Percentiles rank a stretch among this genome's conserved stretches.
These are phyloP conservation scores for Leccinellum albellum DNA, from an alignment of 768 basidiomycete genomes.

Conservation along the genomic window DNA sequence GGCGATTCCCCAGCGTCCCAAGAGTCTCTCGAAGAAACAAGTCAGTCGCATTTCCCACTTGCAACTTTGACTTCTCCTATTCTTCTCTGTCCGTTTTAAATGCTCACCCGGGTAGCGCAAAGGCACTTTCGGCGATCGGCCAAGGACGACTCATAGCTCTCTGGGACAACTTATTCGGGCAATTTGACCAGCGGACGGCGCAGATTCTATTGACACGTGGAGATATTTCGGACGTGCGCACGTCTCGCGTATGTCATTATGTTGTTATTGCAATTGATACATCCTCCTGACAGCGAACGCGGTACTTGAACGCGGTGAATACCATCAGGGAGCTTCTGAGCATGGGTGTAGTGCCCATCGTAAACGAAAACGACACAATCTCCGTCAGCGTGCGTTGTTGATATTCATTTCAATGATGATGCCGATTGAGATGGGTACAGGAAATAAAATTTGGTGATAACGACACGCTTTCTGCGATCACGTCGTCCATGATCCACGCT, in stretches of 20 bases:
- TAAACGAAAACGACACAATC: conserved; percentile 98
- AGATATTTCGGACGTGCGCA: conserved; percentile 90
- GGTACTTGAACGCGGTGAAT: conserved; percentile 95
- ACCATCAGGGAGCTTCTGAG: conserved; percentile 87
- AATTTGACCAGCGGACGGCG: conserved; percentile 91
- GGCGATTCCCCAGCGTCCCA: conserved; percentile 75
- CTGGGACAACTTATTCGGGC: conserved; percentile 95
- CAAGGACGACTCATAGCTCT: conserved; percentile 94
- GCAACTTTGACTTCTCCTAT: background rate
- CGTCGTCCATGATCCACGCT: conserved; percentile 95
- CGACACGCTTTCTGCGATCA: conserved; percentile 96
- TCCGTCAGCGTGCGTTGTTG: conserved; percentile 81
- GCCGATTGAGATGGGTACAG: conserved; percentile 36
- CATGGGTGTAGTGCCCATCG: conserved; percentile 96
- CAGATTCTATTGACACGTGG: conserved; percentile 92
- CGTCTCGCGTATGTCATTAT: background rate
- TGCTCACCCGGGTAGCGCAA: conserved; percentile 21
- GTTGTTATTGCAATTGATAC: background rate
- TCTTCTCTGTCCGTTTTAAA: background rate
- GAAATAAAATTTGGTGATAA: conserved; percentile 99
- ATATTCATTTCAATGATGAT: background rate
- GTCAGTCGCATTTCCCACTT: conserved; percentile 38
- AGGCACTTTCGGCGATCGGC: conserved; percentile 96
- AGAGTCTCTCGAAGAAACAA: conserved; percentile 87
- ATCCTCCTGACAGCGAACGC: conserved; percentile 60